Evolutionary conservation across 2,329 filamentous ascomycete genomes (phyloP).

Genomic region (Colletotrichum chrysophilum): DNA sequence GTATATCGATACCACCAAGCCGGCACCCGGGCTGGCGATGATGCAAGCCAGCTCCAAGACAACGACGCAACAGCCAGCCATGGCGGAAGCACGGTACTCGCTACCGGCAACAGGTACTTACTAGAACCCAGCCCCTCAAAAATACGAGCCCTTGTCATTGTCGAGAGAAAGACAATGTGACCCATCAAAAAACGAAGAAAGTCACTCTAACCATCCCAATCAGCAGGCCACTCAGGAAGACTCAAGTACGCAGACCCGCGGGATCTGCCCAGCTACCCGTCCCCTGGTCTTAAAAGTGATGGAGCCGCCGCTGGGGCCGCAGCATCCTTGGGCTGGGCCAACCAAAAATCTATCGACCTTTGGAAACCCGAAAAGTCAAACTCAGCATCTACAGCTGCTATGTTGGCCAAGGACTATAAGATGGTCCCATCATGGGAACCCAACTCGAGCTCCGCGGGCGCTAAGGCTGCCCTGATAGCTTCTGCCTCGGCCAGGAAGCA

Average conservation of each 20-base stretch:
- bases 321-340: constrained; percentile 75
- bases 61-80: constrained; percentile 10
- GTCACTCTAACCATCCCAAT: not conserved
- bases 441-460: constrained; percentile 67
- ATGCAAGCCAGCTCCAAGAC: constrained; percentile 20
- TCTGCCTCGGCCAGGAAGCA: constrained; percentile 34
- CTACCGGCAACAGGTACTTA: constrained; percentile 17
- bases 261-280: constrained; percentile 78
- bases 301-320: constrained; percentile 74
- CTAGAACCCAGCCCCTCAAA: constrained; percentile 1
- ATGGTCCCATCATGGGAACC: constrained; percentile 64
- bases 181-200: not conserved
- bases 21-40: constrained; percentile 14
- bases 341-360: constrained; percentile 66
- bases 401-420: constrained; percentile 47
- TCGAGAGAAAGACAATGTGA: not conserved
- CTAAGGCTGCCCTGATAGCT: constrained; percentile 77
- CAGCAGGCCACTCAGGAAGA: constrained; percentile 37
- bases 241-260: constrained; percentile 75
- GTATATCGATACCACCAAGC: constrained; percentile 11
- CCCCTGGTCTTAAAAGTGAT: constrained; percentile 62
- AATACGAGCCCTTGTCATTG: constrained; percentile 2
- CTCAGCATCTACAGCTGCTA: constrained; percentile 51
- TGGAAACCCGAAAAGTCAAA: constrained; percentile 68
- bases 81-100: constrained; percentile 21